Base-by-base conservation (phyloP, 2,329 filamentous ascomycete species). In the Scedosporium boydii region DNA sequence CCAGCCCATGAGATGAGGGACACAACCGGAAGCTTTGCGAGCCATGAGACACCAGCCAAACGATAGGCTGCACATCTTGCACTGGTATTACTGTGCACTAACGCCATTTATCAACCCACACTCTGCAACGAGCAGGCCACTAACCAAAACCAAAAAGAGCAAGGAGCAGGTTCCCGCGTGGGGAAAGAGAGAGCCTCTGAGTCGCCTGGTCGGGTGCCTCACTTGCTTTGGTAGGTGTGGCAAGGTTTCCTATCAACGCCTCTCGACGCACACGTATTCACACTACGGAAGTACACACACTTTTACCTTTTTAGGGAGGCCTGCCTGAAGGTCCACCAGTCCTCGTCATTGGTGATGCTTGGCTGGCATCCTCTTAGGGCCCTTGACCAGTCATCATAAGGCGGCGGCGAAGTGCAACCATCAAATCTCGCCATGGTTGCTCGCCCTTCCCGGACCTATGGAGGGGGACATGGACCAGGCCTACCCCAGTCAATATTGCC, bases 21-120 rank as follows among this genome's bases (percentile, higher is more conserved):
- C 21, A 55, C 51, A 55, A 38, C 34, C 34, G 34, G 34, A 38
- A 23, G 51, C 51, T 23, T 55, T 51, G 21, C 59, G 21, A 38
- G 26, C 59, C 59, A 53, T 60, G 26, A 60, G 44, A 53, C 29
- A 29, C 23, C 27, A 23, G 44, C 26, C 59, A 27, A 53, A 60
- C 14, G 3, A 7, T 14, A 51, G 26, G 26, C 42, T 51, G 44
- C 18, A 29, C 23, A 34, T 41, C 21, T 55, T 55, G 51, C 21
- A 55, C n/a, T 27, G 23, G 51, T 16, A 55, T 46, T 27, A 27
- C 38, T 16, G 16, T 29, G 46, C 42, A 27, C 38, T 60, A 60
- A 60, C 58, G 58, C 58, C 58, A 60, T 59, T 46, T 21, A 60
- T 51, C 59, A 59, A 59, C 58, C 58, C 58, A 59, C 41, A 41